These are phyloP conservation scores for Coemansia sp. DNA, from an alignment of 192 early-diverging fungal genomes.

Conservation along the genomic window DNA sequence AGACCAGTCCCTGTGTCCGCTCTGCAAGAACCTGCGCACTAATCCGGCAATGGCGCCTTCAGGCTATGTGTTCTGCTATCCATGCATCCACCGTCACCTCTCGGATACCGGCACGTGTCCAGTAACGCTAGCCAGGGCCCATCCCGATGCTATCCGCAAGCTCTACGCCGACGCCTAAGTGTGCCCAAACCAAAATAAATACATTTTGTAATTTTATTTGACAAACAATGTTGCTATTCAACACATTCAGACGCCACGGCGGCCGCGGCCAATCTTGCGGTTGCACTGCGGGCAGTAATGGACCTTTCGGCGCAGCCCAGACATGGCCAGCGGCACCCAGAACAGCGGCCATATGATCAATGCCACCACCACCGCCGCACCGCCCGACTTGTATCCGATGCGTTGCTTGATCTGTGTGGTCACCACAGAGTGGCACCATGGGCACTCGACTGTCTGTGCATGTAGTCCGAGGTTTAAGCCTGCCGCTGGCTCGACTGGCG, in stretches of 20 bases:
- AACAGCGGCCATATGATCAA: slow-evolving; percentile 50
- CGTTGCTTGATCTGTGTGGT: slow-evolving; percentile 24
- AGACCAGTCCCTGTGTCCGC: slow-evolving; percentile 73
- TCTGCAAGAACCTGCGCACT: slow-evolving; percentile 69
- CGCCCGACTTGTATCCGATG: slow-evolving; percentile 41
- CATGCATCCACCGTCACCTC: slow-evolving; percentile 78
- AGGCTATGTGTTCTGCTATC: slow-evolving; percentile 94
- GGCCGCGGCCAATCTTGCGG: slow-evolving; percentile 48
- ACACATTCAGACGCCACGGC: slow-evolving; percentile 10
- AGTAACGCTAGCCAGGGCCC: slow-evolving; percentile 61
- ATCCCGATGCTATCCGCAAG: slow-evolving; percentile 36
- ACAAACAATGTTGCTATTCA: not conserved
- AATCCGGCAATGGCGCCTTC: slow-evolving; percentile 86
- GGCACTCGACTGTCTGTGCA: slow-evolving; percentile 45
- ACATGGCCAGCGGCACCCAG: slow-evolving; percentile 50
- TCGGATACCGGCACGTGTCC: slow-evolving; percentile 75
- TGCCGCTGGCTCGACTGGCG: slow-evolving; percentile 33
- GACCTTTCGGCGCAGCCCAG: slow-evolving; percentile 44
- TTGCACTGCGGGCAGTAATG: slow-evolving; percentile 53
- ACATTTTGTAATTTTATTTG: slow-evolving; percentile 1
- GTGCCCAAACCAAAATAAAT: not conserved
- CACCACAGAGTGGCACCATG: slow-evolving; percentile 50
- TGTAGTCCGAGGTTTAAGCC: slow-evolving; percentile 31
- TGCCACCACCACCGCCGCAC: slow-evolving; percentile 37
- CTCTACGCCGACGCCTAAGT: slow-evolving; percentile 41